phyloP scores from a whole-genome alignment of 139 green algal species.

The Astrephomene gubernaculifera region DNA sequence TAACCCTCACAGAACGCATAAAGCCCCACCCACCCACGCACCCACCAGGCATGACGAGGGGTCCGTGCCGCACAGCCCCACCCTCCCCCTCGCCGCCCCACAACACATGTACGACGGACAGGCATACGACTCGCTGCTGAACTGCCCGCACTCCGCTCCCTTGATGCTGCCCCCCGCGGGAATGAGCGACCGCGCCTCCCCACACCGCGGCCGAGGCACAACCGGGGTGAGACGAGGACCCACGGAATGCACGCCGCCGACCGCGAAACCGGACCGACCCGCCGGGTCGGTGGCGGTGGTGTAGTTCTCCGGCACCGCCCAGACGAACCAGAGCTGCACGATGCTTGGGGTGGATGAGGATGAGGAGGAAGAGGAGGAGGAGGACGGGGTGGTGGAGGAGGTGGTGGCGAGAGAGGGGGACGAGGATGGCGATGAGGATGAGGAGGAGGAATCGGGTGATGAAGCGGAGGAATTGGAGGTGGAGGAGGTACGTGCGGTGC shows the following conservation, averaged over 20 bases:
- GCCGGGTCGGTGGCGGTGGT: not conserved
- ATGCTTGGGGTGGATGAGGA: not conserved
- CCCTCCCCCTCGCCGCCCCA: conserved; percentile 10
- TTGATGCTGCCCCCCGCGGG: not conserved
- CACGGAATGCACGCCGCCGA: conserved; percentile 3
- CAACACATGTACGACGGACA: conserved; percentile 41
- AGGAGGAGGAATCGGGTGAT: no score
- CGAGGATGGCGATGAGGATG: not conserved
- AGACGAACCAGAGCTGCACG: conserved; percentile 27
- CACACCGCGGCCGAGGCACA: not conserved
- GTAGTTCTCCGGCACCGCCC: not conserved
- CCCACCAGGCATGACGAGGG: conserved; percentile 31
- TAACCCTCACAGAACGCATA: not conserved
- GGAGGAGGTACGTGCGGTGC: no score
- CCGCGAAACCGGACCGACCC: not conserved
- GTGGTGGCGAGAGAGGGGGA: no score
- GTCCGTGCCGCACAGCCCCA: conserved; percentile 7
- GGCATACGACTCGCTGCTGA: not conserved
- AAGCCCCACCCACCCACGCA: not conserved
- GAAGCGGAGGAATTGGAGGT: no score
- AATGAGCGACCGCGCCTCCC: not conserved
- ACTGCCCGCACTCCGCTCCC: conserved; percentile 19
- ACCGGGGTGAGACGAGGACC: not conserved
- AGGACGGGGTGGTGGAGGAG: no score
- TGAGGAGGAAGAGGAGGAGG: not conserved